Base-by-base conservation (phyloP, 768 basidiomycete genomes). In the Pleurotus sapidus region DNA sequence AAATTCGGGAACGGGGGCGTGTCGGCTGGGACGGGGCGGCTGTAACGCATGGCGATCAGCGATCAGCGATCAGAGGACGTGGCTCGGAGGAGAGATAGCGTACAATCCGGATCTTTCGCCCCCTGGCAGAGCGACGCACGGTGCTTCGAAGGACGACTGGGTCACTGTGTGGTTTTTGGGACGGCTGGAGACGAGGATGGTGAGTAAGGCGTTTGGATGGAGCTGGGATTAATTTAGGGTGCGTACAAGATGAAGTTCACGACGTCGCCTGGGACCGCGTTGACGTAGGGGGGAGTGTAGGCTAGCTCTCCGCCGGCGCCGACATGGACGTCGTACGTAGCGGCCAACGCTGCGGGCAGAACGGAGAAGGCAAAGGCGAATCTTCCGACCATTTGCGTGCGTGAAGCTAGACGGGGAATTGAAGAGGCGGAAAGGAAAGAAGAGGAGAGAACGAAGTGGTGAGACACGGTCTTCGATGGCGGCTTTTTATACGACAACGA, bases 131-230 rank as follows among this genome's bases (percentile, higher is more conserved):
- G 60, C 27, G 30, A 60, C 49, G 60, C 74, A 75, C 1, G 74
- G 74, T 3, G 62, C 62, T 34, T 64, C 61, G 57, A 75, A 74
- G 3, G 70, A 54, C 7, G 72, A 72, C 57, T 74, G 69, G 4
- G 72, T 73, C 8, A 68, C 72, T 9, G 71, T 70, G 58, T 72
- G 66, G 50, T 68, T 71, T 43, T 65, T 65, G 14, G 66, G 66
- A 58, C 57, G 58, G 58, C 63, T 66, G 37, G 15, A 40, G 15
- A 30, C 11, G 1, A 46, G 3, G n/a, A 4, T 30, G 17, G 38
- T 24, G 8, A 17, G 57, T 0, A n/a, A 18, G 3, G n/a, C 6
- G 15, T 7, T 6, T 20, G 11, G 11, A 15, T 20, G n/a, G 48
- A 46, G 4, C 51, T 8, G 39, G 42, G 15, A 15, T n/a, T n/a